These are phyloP conservation scores for Pythium rhizo-oryzae DNA, from an alignment of 352 stramenopile species.

Conservation along the genomic window DNA sequence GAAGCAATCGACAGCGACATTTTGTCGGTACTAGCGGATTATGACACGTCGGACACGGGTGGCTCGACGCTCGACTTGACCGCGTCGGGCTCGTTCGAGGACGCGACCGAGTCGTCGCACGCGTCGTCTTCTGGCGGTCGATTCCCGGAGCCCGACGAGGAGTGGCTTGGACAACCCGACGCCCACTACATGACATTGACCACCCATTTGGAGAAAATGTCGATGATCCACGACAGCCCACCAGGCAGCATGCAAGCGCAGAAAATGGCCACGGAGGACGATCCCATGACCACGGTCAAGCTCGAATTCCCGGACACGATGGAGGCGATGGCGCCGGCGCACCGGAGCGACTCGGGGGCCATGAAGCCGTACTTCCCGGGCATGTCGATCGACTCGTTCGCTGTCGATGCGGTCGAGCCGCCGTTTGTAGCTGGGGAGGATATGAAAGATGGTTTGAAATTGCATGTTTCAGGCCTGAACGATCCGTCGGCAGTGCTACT, in stretches of 20 bases:
- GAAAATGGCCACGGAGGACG: background rate
- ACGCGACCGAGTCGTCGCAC: conserved; percentile 9
- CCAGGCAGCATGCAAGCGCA: background rate
- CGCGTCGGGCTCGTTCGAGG: conserved; percentile 8
- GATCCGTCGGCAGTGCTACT: conserved; percentile 6
- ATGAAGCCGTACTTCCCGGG: conserved; percentile 20
- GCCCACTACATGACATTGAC: conserved; percentile 44
- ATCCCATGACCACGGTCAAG: conserved; percentile 13
- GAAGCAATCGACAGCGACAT: conserved; percentile 80
- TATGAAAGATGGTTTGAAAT: conserved; percentile 32
- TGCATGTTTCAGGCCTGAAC: conserved; percentile 19
- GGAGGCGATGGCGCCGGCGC: background rate
- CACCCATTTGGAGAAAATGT: conserved; percentile 70
- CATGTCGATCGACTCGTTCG: conserved; percentile 26
- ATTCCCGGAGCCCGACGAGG: conserved; percentile 12
- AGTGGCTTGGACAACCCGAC: conserved; percentile 31
- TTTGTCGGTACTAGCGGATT: conserved; percentile 66
- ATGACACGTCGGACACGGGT: conserved; percentile 41
- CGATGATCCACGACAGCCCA: conserved; percentile 39
- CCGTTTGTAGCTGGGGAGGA: conserved; percentile 22
- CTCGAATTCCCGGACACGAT: conserved; percentile 8
- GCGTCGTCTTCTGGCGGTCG: conserved; percentile 2
- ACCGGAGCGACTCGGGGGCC: background rate
- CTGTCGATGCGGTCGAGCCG: conserved; percentile 4
- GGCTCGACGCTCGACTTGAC: conserved; percentile 29